Percentiles rank a stretch among this genome's conserved stretches.
These are phyloP conservation scores for Ustilago xerochloae DNA, from an alignment of 1,284 basidiomycete species.

Conservation along the genomic window DNA sequence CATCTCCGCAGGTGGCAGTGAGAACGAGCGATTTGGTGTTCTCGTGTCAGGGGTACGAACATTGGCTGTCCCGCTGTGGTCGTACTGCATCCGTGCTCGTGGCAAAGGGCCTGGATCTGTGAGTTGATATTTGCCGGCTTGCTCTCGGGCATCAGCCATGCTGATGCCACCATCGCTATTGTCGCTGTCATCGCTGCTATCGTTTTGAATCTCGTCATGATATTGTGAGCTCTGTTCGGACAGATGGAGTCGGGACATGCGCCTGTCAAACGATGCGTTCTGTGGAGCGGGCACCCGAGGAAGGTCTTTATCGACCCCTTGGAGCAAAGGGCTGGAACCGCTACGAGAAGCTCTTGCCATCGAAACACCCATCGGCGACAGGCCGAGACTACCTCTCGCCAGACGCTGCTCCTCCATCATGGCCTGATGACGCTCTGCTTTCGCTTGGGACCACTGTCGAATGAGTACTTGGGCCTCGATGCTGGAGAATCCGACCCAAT, in stretches of 20 bases:
- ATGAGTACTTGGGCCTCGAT: conserved; percentile 40
- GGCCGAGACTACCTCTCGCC: not conserved
- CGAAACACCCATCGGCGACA: conserved; percentile 13
- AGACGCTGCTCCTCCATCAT: not conserved
- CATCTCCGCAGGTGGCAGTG: conserved; percentile 18
- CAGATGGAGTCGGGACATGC: conserved; percentile 29
- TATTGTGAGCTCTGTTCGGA: conserved; percentile 20
- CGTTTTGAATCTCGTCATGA: conserved; percentile 35
- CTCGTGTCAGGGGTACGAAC: not conserved
- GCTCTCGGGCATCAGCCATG: conserved; percentile 1
- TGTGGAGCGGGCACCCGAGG: conserved; percentile 28
- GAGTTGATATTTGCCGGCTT: conserved; percentile 22
- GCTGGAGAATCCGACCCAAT: conserved; percentile 46
- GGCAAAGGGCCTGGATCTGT: conserved; percentile 29
- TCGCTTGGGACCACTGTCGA: conserved; percentile 19
- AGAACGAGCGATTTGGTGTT: conserved; percentile 9
- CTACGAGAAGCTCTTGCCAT: conserved; percentile 2
- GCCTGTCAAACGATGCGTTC: conserved; percentile 36
- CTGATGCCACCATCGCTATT: conserved; percentile 16
- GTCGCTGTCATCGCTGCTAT: conserved; percentile 32
- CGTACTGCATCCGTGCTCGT: not conserved
- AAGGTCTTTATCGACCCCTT: conserved; percentile 23
- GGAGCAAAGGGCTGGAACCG: not conserved
- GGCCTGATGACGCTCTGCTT: not conserved
- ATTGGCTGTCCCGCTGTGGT: not conserved